These are phyloP conservation scores for Pseudopediastrum boryanum DNA, from an alignment of 139 green algal species.

Conservation along the genomic window DNA sequence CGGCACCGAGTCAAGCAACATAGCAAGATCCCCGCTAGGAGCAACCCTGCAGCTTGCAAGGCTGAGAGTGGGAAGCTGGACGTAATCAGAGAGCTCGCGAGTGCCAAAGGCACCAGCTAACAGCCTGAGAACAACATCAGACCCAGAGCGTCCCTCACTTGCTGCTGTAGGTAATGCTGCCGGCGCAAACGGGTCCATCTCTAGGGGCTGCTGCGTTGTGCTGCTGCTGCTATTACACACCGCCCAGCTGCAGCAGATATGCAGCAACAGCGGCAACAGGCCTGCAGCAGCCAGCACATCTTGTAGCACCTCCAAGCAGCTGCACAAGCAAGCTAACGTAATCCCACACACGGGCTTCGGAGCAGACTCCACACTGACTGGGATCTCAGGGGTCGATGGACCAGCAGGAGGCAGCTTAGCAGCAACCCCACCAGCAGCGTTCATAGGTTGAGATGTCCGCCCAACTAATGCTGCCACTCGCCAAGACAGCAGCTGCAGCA, in stretches of 20 bases:
- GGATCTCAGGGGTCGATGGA: no score
- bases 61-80: no score
- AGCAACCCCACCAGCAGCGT: not conserved
- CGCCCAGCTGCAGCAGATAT: slow-evolving; percentile 7
- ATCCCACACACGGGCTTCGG: no score
- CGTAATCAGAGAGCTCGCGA: no score
- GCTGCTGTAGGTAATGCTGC: no score
- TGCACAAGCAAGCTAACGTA: not conserved
- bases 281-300: slow-evolving; percentile 24
- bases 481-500: not conserved
- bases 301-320: slow-evolving; percentile 14
- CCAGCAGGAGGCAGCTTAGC: not conserved
- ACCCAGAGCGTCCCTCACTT: no score
- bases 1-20: no score
- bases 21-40: no score
- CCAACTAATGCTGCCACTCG: not conserved
- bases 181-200: slow-evolving; percentile 10
- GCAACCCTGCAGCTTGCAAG: no score
- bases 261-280: slow-evolving; percentile 27
- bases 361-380: no score
- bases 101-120: no score
- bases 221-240: slow-evolving; percentile 1
- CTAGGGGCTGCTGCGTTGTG: not conserved
- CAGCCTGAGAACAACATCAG: no score
- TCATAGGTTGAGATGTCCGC: not conserved